Conservation (phyloP, 257 asterid species). For the Salvia miltiorrhiza region DNA sequence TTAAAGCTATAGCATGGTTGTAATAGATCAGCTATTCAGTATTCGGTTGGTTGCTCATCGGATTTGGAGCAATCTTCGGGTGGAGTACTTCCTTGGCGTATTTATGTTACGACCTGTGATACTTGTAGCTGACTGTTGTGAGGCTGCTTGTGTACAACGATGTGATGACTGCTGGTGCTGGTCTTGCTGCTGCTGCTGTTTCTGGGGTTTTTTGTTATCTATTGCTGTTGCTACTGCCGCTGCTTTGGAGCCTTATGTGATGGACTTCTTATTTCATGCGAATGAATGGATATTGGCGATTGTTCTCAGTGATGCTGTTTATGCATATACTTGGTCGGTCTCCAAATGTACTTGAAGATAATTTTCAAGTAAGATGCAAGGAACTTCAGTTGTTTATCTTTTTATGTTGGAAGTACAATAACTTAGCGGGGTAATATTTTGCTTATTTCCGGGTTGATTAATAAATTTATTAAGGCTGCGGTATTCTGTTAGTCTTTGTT, state of each 20-base stretch:
- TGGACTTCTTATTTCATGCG: too few species aligned
- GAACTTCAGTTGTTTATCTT: not conserved
- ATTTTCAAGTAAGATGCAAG: not conserved
- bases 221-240: too few species aligned
- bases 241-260: too few species aligned
- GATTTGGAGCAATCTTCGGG: not conserved
- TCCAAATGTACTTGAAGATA: not conserved
- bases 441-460: not conserved
- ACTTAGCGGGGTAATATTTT: not conserved
- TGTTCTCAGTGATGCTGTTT: not conserved
- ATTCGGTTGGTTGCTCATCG: not conserved
- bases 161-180: not conserved
- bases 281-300: not conserved
- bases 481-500: not conserved
- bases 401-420: not conserved
- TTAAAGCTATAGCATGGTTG: not conserved
- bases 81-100: not conserved
- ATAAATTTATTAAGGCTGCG: not conserved
- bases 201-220: not conserved
- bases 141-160: not conserved
- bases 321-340: not conserved
- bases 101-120: not conserved
- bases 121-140: not conserved
- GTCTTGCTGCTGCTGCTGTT: not conserved
- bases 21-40: constrained; percentile 14